A percentile compares a stretch with the other conserved stretches of the same genome.
Conservation (phyloP, 164 flowering plant genomes). For the Dillenia suffruticosa region DNA sequence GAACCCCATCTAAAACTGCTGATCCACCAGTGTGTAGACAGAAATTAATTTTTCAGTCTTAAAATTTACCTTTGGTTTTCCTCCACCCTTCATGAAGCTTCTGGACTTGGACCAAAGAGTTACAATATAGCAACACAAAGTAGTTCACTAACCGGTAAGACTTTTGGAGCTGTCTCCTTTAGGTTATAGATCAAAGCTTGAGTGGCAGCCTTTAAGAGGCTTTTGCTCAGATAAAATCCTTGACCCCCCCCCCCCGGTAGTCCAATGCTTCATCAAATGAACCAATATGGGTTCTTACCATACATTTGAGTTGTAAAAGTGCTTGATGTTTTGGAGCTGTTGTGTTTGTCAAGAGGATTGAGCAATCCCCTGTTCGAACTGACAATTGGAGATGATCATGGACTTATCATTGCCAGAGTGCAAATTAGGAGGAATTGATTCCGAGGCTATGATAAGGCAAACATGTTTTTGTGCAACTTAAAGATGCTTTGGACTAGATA, state of each 20-base stretch:
- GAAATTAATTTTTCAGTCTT: conserved; percentile 19
- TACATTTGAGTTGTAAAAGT: neutral
- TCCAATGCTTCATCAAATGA: conserved; percentile 4
- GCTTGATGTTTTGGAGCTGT: neutral
- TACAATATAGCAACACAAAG: neutral
- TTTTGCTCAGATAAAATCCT: conserved; percentile 2
- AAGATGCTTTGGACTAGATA: conserved; percentile 6
- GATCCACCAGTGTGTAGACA: conserved; percentile 22
- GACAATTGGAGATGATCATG: conserved; percentile 2
- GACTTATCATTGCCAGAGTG: conserved; percentile 5
- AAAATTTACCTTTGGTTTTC: conserved; percentile 12
- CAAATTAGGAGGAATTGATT: neutral
- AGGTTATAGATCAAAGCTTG: neutral
- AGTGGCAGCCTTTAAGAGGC: conserved; percentile 2
- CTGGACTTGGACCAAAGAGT: neutral
- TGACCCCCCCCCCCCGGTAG: too few species aligned
- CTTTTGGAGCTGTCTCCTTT: neutral
- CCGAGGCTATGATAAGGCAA: neutral
- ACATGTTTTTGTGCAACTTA: neutral
- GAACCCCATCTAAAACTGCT: conserved; percentile 18
- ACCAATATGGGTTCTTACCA: conserved; percentile 3
- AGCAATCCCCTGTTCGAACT: conserved; percentile 5
- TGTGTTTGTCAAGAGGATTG: conserved; percentile 3
- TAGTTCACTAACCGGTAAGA: neutral
- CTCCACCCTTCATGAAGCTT: neutral